Conservation (phyloP, 352 stramenopile genomes). For the Phytophthora kernoviae region DNA sequence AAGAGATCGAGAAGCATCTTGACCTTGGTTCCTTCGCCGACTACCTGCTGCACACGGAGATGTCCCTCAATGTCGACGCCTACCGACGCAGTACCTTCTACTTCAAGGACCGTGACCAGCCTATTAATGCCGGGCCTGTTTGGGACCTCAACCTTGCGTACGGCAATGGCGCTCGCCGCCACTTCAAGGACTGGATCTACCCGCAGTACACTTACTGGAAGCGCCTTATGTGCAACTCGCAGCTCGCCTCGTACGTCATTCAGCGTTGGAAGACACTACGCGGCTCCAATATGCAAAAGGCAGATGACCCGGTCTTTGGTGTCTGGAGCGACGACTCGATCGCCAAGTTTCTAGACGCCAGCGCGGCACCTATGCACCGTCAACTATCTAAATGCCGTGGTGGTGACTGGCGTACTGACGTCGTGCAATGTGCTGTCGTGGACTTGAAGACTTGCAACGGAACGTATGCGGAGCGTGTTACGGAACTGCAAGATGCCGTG, state of each 20-base stretch:
- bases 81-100: slow-evolving; percentile 83
- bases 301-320: slow-evolving; percentile 27
- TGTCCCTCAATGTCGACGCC: slow-evolving; percentile 81
- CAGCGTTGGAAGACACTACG: slow-evolving; percentile 78
- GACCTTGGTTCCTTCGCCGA: slow-evolving; percentile 77
- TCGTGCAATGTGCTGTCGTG: slow-evolving; percentile 60
- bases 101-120: slow-evolving; percentile 75
- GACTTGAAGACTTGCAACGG: slow-evolving; percentile 59
- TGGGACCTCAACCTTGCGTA: slow-evolving; percentile 87
- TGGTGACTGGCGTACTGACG: slow-evolving; percentile 54
- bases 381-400: slow-evolving; percentile 61
- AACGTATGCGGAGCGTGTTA: slow-evolving; percentile 60
- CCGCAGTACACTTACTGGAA: slow-evolving; percentile 83
- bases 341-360: slow-evolving; percentile 53
- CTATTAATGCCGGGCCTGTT: slow-evolving; percentile 79
- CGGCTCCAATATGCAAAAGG: slow-evolving; percentile 16
- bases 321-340: slow-evolving; percentile 64
- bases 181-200: slow-evolving; percentile 76
- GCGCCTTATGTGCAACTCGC: slow-evolving; percentile 79
- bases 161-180: slow-evolving; percentile 59
- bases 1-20: slow-evolving; percentile 59
- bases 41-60: slow-evolving; percentile 83
- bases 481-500: slow-evolving; percentile 47
- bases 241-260: slow-evolving; percentile 73
- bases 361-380: slow-evolving; percentile 43